These are phyloP conservation scores for Hippophae gyantsensis DNA, from an alignment of 306 rosid genomes.

Conservation along the genomic window DNA sequence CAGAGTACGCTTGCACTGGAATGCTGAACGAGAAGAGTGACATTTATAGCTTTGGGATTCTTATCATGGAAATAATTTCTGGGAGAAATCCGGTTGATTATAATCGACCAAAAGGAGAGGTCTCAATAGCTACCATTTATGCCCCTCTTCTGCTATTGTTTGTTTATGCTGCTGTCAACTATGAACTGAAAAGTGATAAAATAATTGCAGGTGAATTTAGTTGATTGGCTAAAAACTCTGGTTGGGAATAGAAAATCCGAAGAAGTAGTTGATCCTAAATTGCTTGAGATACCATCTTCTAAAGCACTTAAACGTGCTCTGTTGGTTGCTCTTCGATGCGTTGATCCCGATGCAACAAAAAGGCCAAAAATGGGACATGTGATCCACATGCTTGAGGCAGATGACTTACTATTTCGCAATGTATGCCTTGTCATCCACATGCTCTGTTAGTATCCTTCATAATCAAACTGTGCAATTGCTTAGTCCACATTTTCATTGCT, in stretches of 20 bases:
- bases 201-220: conserved; percentile 60
- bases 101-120: conserved; percentile 85
- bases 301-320: conserved; percentile 80
- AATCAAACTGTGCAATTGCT: conserved; percentile 1
- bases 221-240: conserved; percentile 88
- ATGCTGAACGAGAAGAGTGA: conserved; percentile 97
- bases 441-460: background rate
- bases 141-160: conserved; percentile 9
- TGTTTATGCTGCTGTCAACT: conserved; percentile 12
- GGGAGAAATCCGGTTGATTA: conserved; percentile 96
- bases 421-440: conserved; percentile 26
- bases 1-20: conserved; percentile 98
- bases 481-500: conserved; percentile 5
- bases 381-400: conserved; percentile 98
- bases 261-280: conserved; percentile 80
- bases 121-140: conserved; percentile 20
- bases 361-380: conserved; percentile 97
- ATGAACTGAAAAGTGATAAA: conserved; percentile 8
- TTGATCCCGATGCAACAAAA: conserved; percentile 88
- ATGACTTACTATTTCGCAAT: conserved; percentile 63
- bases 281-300: conserved; percentile 75
- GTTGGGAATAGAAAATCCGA: conserved; percentile 78
- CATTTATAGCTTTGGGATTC: conserved; percentile 87
- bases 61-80: conserved; percentile 81
- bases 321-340: conserved; percentile 87